Percentiles rank a stretch among this genome's conserved stretches.
Evolutionary conservation across 192 early-diverging fungal genomes (phyloP).

Genomic region (Coemansia sp.): DNA sequence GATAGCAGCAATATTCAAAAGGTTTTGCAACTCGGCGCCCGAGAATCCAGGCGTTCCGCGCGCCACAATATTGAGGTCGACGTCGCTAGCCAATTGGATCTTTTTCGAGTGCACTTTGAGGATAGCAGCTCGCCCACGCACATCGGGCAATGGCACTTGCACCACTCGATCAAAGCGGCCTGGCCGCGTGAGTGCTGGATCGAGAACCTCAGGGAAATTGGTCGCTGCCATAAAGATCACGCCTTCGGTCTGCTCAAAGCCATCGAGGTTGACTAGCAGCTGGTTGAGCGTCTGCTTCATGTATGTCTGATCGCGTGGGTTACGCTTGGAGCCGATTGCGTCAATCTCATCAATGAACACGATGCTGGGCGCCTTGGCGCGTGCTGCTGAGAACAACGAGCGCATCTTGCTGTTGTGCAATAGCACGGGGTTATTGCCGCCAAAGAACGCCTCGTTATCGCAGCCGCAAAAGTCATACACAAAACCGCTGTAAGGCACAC

Average conservation of each 20-base stretch:
- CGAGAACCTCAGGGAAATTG: conserved; percentile 95
- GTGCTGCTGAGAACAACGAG: conserved; percentile 68
- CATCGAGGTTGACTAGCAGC: conserved; percentile 97
- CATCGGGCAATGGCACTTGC: conserved; percentile 93
- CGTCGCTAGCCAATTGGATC: conserved; percentile 69
- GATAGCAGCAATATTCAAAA: conserved; percentile 98
- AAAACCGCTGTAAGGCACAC: conserved; percentile 34
- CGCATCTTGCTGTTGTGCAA: conserved; percentile 60
- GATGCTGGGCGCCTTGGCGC: conserved; percentile 77
- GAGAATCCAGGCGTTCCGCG: conserved; percentile 98
- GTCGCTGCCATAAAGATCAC: conserved; percentile 99
- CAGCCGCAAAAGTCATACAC: conserved; percentile 58
- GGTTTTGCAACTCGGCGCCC: conserved; percentile 98
- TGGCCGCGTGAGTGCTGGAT: conserved; percentile 95
- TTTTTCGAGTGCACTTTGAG: conserved; percentile 88
- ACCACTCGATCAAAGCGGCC: conserved; percentile 97
- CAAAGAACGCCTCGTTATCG: conserved; percentile 58
- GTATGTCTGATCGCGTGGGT: conserved; percentile 90
- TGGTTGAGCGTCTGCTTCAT: conserved; percentile 99
- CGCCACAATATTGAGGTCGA: conserved; percentile 83
- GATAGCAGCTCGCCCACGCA: conserved; percentile 92
- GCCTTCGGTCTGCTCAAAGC: conserved; percentile 94
- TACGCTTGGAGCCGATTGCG: conserved; percentile 94
- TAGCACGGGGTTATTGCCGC: conserved; percentile 51
- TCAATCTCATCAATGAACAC: conserved; percentile 99